Base-by-base conservation (phyloP, 2,329 filamentous ascomycete genomes). In the Thielaviopsis euricoi region DNA sequence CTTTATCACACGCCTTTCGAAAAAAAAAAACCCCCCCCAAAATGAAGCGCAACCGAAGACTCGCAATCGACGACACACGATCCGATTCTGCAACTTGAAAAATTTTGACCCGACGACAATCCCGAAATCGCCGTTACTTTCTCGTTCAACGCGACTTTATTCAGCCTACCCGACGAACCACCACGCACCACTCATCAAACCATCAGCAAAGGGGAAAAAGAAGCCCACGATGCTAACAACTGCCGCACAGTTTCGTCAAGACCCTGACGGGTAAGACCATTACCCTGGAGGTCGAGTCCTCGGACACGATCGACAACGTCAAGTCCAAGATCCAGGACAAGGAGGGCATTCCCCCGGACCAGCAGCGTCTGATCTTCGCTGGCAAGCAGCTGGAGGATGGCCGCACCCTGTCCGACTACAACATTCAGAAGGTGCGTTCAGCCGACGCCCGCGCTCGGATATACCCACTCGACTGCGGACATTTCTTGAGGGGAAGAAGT, bases 301-400 rank as follows among this genome's bases (percentile, higher is more conserved):
- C 84, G 72, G 91, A 97, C 78, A 96, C 91, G 70, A 97, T 97
- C 80, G 91, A 97, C 85, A 97, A 96, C 84, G 91, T 97, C 77
- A 97, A 97, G 86, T 86, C 85, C 80, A 96, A 96, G 87, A 96
- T 97, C 76, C 91, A 96, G 81, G 90, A 96, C 79, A 96, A 96
- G 87, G 91, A 96, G 80, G 91, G 91, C 69, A 96, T 96, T 67
- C 91, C 91, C 69, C 90, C 90, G 65, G 91, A 96, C 77, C 90
- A 96, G 77, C 91, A 97, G 82, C 90, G 91, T 72, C 76, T 97
- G 80, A 96, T 96, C 79, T 97, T 97, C 75, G 90, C 90, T 69
- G 90, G 91, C 75, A 96, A 96, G 86, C 91, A 96, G 80, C 86
- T 97, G 65, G 91, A 96, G 83, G 91, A 97, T 79, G 90, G 90